Percentiles rank a stretch among this genome's conserved stretches.
phyloP scores from a whole-genome alignment of 352 stramenopile species.

The Phytophthora pini region DNA sequence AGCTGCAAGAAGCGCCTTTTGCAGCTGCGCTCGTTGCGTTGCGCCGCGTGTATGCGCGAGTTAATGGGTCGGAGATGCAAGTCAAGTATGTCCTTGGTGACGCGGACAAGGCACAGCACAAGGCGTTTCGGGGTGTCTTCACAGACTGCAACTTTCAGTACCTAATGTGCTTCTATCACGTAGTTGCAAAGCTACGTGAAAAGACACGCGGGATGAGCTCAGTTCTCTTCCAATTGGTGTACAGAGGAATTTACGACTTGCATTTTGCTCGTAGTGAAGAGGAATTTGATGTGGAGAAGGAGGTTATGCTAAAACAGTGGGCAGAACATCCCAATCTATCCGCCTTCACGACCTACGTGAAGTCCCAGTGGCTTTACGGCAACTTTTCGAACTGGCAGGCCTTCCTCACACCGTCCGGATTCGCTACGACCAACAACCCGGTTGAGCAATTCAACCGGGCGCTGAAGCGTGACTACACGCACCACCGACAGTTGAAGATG shows the following conservation, averaged over 20 bases:
- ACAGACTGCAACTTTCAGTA: not conserved
- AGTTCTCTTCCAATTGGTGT: not conserved
- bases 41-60: not conserved
- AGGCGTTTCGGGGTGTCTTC: not conserved
- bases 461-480: too few species aligned
- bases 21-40: not conserved
- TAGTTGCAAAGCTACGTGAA: slow-evolving; percentile 31
- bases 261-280: slow-evolving; percentile 6
- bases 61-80: not conserved
- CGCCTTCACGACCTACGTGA: too few species aligned
- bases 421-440: too few species aligned
- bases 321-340: not conserved
- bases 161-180: slow-evolving; percentile 39
- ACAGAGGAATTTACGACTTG: slow-evolving; percentile 24
- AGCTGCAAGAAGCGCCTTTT: not conserved
- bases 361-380: too few species aligned
- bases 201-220: not conserved
- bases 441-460: too few species aligned
- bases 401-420: too few species aligned
- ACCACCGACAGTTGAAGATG: too few species aligned
- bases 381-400: too few species aligned
- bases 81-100: slow-evolving; percentile 3
- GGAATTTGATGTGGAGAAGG: not conserved
- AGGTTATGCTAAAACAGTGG: not conserved
- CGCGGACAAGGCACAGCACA: slow-evolving; percentile 10